Base-by-base conservation (phyloP, 2,329 filamentous ascomycete species). In the Colletotrichum nymphaeae region DNA sequence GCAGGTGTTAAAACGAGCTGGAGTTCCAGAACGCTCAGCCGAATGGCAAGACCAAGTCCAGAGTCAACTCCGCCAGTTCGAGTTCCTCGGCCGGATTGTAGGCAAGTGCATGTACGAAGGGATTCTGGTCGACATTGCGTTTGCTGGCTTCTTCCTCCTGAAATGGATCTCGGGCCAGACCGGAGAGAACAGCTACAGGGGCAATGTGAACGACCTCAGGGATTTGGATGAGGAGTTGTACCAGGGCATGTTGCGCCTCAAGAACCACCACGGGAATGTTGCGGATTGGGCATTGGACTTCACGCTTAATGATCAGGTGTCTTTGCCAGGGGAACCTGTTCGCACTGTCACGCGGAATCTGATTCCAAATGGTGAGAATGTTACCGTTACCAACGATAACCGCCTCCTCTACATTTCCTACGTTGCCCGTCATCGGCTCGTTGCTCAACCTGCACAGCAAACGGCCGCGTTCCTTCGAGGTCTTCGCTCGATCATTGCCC, bases 31-130 rank as follows among this genome's bases (percentile, higher is more conserved):
- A 74, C 83, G 85, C 2, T 88, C 88, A 24, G 77, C 84, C 4
- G 87, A 89, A 28, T 94, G 89, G 85, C 88, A 87, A 66, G 86
- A 88, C 0, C 82, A 85, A 2, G 85, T 95, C 62, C 81, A 84
- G 4, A 88, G 91, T 32, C 82, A 97, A 19, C 85, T 97, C 5
- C 90, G 89, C 74, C 90, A 92, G 16, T 98, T 95, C 79, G 95
- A 98, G 79, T 99, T 99, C 76, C 86, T 98, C 0, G 97, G 97
- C 1, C 93, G 97, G 4, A 90, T 99, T 32, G 92, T 99, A 30
- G 97, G 97, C 12, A 99, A 99, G 81, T 99, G 97, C 83, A 87
- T 99, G 79, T 99, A 99, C 80, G 97, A 99, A 84, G 95, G 95
- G 0, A 98, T 99, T 57, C 88, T 99, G 3, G 92, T 98, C 59